Conservation (phyloP, 129 eudicot genomes). For the Glebionis coronaria region DNA sequence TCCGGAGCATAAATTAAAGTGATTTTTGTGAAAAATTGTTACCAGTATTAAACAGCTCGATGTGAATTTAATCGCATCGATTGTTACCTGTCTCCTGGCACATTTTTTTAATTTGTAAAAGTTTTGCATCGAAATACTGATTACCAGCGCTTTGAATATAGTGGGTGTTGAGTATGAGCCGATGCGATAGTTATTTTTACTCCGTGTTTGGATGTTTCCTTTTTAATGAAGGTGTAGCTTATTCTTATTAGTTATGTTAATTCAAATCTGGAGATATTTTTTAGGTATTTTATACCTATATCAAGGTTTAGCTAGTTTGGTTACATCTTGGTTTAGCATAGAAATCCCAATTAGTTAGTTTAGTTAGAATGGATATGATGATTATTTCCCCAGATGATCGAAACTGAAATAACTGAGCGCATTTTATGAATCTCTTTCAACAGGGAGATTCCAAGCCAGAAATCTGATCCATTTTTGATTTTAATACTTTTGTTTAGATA, state of each 20-base stretch:
- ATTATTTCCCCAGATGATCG: constrained; percentile 22
- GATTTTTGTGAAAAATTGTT: background rate
- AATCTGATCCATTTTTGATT: constrained; percentile 32
- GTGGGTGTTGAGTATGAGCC: too few species aligned
- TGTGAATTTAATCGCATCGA: constrained; percentile 21
- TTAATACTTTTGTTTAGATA: background rate
- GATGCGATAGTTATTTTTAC: background rate
- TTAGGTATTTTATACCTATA: too few species aligned
- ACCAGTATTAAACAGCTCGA: constrained; percentile 36
- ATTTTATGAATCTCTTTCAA: background rate
- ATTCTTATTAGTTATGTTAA: too few species aligned
- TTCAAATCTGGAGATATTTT: background rate
- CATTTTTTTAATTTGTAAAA: background rate
- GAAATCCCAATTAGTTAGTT: background rate
- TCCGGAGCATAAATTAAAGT: constrained; percentile 31
- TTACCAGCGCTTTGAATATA: constrained; percentile 3
- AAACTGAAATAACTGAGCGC: constrained; percentile 23
- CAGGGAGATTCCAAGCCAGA: constrained; percentile 17
- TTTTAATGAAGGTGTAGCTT: too few species aligned
- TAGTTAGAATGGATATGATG: constrained; percentile 3
- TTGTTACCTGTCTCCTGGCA: constrained; percentile 35
- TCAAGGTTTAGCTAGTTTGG: too few species aligned
- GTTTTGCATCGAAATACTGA: constrained; percentile 6
- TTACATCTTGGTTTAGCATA: background rate
- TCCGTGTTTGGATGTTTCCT: background rate